These are phyloP conservation scores for Globisporangium nodosum DNA, from an alignment of 352 stramenopile species.

Conservation along the genomic window DNA sequence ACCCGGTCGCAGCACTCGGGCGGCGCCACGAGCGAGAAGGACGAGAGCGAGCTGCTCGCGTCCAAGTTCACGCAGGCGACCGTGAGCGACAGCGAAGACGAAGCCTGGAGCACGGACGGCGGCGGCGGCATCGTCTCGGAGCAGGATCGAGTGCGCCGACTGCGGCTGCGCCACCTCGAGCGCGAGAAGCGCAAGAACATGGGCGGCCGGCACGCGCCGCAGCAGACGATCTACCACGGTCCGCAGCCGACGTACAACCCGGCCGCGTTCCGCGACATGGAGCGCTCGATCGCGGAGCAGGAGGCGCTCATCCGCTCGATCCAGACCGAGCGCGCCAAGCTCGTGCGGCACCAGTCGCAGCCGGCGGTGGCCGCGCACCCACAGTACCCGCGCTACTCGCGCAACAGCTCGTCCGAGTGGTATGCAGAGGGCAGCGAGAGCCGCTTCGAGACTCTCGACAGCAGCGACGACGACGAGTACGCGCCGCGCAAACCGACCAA, in stretches of 20 bases:
- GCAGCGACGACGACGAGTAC: slow-evolving; percentile 11
- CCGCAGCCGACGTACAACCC: slow-evolving; percentile 14
- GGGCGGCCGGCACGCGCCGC: background rate
- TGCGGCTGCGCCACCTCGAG: slow-evolving; percentile 33
- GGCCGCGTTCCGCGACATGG: slow-evolving; percentile 36
- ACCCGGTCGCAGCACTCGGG: slow-evolving; percentile 19
- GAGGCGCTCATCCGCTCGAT: slow-evolving; percentile 43
- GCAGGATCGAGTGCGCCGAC: slow-evolving; percentile 20
- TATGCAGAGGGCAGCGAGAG: slow-evolving; percentile 2
- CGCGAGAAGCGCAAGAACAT: slow-evolving; percentile 31
- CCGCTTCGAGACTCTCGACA: slow-evolving; percentile 8
- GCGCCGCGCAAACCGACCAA: background rate
- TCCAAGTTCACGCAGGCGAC: slow-evolving; percentile 12
- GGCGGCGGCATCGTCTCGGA: slow-evolving; percentile 6
- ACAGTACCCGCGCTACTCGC: slow-evolving; percentile 6
- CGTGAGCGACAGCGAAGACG: slow-evolving; percentile 15
- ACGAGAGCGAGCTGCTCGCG: slow-evolving; percentile 14
- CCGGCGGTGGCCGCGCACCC: background rate
- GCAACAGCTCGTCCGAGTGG: slow-evolving; percentile 6
- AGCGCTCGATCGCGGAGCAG: slow-evolving; percentile 51
- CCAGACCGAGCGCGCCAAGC: slow-evolving; percentile 20
- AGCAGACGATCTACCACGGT: slow-evolving; percentile 11
- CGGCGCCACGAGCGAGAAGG: slow-evolving; percentile 14
- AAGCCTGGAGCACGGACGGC: slow-evolving; percentile 10
- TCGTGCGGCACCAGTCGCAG: slow-evolving; percentile 7